Evolutionary conservation across 1,284 basidiomycete species (phyloP), one percentile per base, ranked within the genome.

Genomic region (Malassezia dermatis): DNA sequence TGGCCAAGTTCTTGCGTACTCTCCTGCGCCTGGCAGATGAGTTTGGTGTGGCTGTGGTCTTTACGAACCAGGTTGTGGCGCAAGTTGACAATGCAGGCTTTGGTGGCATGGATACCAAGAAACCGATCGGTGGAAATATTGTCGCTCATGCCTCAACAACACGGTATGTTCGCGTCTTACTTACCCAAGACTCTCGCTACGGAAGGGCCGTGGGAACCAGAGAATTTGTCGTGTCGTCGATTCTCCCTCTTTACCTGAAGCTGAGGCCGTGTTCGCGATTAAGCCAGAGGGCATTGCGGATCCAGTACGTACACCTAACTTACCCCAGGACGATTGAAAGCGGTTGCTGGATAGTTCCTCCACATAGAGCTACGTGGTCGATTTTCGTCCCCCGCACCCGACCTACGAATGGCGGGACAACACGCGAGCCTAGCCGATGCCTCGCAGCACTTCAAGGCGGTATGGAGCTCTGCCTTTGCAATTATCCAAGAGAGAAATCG

Each of bases 21-120:
- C 79, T 98, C 40, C 88, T 94, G 78, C 81, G 94, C 40, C 78
- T 99, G 41, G 94, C 93, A 4, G 93, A 98, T 71, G 94, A 98
- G 81, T 98, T 89, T 69, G 94, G 93, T 28, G 88, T 98, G 26
- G 93, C 93, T 0, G 93, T 98, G 15, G 90, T 98, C 4, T 85
- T 96, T 49, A 90, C 89, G 5, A 99, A 99, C 75, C 94, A 99
- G 76, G 94, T 99, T 58, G 95, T 99, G 80, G 95, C 94, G 15
- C 91, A 86, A 63, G 93, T 94, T 1, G 94, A 98, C 54, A 86
- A 86, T 23, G 86, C 86, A 8, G 87, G 87, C 45, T 93, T 89
- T 67, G 84, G 84, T 15, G 67, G 65, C 30, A 68, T 65, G 11
- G 69, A 65, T 88, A 75, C 77, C 5, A 95, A 95, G 81, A 98